These are phyloP conservation scores for Leccinum uliginosum DNA, from an alignment of 768 basidiomycete genomes.

Conservation along the genomic window DNA sequence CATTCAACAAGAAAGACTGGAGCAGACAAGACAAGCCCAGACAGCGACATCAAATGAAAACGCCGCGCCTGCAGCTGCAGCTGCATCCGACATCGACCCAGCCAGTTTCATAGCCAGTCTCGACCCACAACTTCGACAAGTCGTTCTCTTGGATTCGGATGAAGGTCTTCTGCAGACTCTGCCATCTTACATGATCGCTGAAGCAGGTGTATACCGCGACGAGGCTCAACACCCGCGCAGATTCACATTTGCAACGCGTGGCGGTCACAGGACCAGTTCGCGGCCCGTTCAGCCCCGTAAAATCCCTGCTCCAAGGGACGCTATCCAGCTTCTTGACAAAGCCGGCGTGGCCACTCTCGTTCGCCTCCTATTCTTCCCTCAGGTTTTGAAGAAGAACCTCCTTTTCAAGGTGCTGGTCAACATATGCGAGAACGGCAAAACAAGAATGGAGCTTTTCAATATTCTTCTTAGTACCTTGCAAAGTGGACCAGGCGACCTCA, in stretches of 20 bases:
- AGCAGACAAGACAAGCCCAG: slow-evolving; percentile 58
- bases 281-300: slow-evolving; percentile 42
- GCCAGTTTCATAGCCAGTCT: slow-evolving; percentile 90
- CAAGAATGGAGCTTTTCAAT: slow-evolving; percentile 90
- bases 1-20: slow-evolving; percentile 88
- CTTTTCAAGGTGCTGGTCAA: slow-evolving; percentile 91
- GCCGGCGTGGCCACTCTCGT: slow-evolving; percentile 83
- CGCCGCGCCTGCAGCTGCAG: slow-evolving; percentile 38
- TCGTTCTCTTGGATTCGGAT: slow-evolving; percentile 87
- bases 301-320: slow-evolving; percentile 63
- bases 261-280: slow-evolving; percentile 23
- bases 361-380: slow-evolving; percentile 93
- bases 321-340: slow-evolving; percentile 91
- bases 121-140: slow-evolving; percentile 83
- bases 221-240: slow-evolving; percentile 37
- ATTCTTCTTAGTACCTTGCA: slow-evolving; percentile 91
- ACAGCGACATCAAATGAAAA: slow-evolving; percentile 29
- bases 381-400: slow-evolving; percentile 78
- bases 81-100: slow-evolving; percentile 75
- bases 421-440: slow-evolving; percentile 91
- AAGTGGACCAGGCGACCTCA: slow-evolving; percentile 90
- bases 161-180: slow-evolving; percentile 79
- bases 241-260: slow-evolving; percentile 30
- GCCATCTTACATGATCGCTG: slow-evolving; percentile 82
- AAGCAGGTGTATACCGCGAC: slow-evolving; percentile 72